Evolutionary conservation across 148 eudicot genomes (phyloP).

Genomic region (Chenopodium quinoa): DNA sequence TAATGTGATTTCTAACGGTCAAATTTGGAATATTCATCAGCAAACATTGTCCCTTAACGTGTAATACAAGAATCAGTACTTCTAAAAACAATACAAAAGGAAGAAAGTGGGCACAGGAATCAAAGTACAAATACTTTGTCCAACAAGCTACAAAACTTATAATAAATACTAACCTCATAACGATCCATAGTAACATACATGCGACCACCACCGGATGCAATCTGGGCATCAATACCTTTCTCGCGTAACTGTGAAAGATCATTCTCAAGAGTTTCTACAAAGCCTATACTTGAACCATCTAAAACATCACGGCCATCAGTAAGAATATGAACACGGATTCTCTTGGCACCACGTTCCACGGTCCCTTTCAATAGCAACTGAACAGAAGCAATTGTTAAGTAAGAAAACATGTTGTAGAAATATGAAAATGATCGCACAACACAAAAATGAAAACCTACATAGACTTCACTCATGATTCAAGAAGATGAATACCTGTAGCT

Average conservation of each 20-base stretch:
- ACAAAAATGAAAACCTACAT: neutral
- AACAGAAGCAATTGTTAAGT: conserved; percentile 4
- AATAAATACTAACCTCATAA: conserved; percentile 60
- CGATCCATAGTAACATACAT: conserved; percentile 97
- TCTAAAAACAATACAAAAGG: neutral
- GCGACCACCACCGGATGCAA: conserved; percentile 98
- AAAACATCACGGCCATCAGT: conserved; percentile 97
- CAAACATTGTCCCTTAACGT: neutral
- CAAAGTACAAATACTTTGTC: neutral
- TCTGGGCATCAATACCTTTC: conserved; percentile 80
- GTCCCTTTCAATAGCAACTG: conserved; percentile 83
- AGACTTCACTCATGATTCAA: neutral
- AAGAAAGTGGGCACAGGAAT: neutral
- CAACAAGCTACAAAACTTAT: neutral
- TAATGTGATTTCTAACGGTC: neutral
- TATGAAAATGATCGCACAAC: no score
- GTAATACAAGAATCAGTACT: neutral
- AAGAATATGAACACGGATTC: conserved; percentile 77
- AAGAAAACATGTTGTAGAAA: neutral
- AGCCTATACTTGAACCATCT: conserved; percentile 90
- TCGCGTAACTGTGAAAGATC: conserved; percentile 61
- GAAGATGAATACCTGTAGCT: conserved; percentile 60
- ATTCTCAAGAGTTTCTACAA: conserved; percentile 84
- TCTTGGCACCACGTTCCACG: conserved; percentile 79
- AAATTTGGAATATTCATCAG: no score